Percentiles rank a stretch among this genome's conserved stretches.
These are phyloP conservation scores for Chlamydomonas schloesseri DNA, from an alignment of 139 green algal species.

Conservation along the genomic window DNA sequence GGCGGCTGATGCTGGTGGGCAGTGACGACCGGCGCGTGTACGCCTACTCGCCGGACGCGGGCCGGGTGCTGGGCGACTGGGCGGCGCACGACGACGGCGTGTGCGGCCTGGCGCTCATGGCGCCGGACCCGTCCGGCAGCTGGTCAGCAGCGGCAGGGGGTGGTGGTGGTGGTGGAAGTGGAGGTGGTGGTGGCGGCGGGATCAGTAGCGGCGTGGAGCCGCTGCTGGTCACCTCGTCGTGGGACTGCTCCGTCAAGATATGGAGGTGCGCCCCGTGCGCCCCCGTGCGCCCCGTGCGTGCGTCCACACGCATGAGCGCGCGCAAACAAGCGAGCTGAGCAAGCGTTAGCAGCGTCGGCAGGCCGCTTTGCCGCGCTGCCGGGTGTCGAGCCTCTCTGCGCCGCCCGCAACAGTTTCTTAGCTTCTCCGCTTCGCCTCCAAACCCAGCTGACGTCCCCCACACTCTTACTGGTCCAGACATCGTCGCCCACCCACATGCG, in stretches of 20 bases:
- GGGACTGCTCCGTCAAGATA: conserved; percentile 82
- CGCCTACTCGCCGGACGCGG: conserved; percentile 60
- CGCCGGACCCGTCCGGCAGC: neutral
- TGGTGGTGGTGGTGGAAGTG: neutral
- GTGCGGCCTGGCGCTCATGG: conserved; percentile 63
- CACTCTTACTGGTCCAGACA: too few species aligned
- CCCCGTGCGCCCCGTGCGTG: too few species aligned
- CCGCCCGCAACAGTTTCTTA: too few species aligned
- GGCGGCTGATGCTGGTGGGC: conserved; percentile 69
- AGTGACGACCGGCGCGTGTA: conserved; percentile 68
- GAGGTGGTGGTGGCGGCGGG: too few species aligned
- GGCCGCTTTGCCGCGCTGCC: too few species aligned
- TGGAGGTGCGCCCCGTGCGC: conserved; percentile 61
- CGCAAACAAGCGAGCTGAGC: too few species aligned
- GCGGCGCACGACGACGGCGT: conserved; percentile 78
- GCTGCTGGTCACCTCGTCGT: conserved; percentile 69
- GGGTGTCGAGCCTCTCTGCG: too few species aligned
- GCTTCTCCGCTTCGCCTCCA: too few species aligned
- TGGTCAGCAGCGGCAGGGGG: neutral
- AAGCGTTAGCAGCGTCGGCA: too few species aligned
- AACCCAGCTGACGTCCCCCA: too few species aligned
- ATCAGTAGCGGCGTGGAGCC: neutral
- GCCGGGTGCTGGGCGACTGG: conserved; percentile 69
- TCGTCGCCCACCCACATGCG: too few species aligned
- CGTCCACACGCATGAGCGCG: too few species aligned